These are phyloP conservation scores for Volvox reticuliferus DNA, from an alignment of 139 green algal species.

Conservation along the genomic window DNA sequence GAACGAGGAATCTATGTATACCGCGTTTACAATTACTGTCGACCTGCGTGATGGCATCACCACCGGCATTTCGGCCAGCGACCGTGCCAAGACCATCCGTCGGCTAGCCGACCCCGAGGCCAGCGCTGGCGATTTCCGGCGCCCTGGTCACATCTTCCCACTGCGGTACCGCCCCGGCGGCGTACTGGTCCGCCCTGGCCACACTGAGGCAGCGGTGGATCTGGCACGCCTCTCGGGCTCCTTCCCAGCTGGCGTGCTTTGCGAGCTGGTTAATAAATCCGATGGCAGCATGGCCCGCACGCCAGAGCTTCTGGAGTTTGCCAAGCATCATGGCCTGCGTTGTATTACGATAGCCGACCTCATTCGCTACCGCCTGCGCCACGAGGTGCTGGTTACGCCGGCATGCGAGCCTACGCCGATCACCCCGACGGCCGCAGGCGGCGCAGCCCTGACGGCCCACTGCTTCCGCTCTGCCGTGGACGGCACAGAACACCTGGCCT, in stretches of 20 bases:
- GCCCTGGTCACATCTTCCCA: constrained; percentile 98
- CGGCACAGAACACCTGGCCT: constrained; percentile 74
- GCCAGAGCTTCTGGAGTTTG: constrained; percentile 88
- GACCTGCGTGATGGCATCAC: constrained; percentile 87
- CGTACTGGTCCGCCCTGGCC: constrained; percentile 88
- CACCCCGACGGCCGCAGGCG: constrained; percentile 47
- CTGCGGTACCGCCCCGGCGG: constrained; percentile 83
- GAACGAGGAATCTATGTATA: constrained; percentile 91
- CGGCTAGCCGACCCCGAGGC: constrained; percentile 78
- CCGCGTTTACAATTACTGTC: constrained; percentile 95
- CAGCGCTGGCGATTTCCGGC: constrained; percentile 79
- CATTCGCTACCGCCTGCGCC: constrained; percentile 78
- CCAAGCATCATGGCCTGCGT: constrained; percentile 81
- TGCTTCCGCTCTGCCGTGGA: constrained; percentile 69
- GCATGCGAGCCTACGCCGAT: constrained; percentile 16
- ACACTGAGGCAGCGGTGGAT: constrained; percentile 97
- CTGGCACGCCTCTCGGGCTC: constrained; percentile 90
- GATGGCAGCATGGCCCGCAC: constrained; percentile 92
- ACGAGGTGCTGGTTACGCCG: constrained; percentile 43
- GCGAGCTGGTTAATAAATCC: constrained; percentile 92
- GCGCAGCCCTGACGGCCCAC: constrained; percentile 60
- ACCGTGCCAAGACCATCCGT: constrained; percentile 91
- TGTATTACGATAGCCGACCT: constrained; percentile 95
- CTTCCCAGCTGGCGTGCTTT: constrained; percentile 92
- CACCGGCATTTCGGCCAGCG: constrained; percentile 95